A percentile compares a stretch with the other conserved stretches of the same genome.
These are phyloP conservation scores for Chimonanthus praecox DNA, from an alignment of 164 flowering plant genomes.

Conservation along the genomic window DNA sequence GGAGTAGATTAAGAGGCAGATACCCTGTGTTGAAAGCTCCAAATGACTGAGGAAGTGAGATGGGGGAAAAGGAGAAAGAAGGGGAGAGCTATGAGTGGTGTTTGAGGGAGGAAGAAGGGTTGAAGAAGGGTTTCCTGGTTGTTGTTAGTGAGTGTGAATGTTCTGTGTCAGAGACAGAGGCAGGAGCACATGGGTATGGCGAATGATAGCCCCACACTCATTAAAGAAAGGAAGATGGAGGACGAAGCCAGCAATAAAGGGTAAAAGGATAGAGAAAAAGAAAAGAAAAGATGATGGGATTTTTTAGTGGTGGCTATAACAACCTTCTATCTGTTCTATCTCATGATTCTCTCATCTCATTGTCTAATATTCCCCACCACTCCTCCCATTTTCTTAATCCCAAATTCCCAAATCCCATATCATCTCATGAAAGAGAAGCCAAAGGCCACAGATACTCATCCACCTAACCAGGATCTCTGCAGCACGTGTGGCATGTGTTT, in stretches of 20 bases:
- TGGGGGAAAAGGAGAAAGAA: too few relatives aligned
- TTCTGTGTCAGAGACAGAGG: not conserved
- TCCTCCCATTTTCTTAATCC: too few relatives aligned
- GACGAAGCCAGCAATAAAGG: not conserved
- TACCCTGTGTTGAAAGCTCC: too few relatives aligned
- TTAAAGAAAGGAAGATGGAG: not conserved
- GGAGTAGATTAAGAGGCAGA: too few relatives aligned
- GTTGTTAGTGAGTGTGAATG: not conserved
- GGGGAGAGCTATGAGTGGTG: not conserved
- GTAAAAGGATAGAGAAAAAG: not conserved
- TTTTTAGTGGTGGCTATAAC: not conserved
- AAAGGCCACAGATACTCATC: too few relatives aligned
- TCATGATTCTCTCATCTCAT: not conserved
- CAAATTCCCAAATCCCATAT: too few relatives aligned
- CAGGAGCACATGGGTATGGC: conserved; percentile 3
- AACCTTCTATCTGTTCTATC: not conserved
- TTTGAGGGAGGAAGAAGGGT: not conserved
- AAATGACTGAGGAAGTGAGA: not conserved
- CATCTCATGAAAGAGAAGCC: too few relatives aligned
- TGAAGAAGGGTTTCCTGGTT: not conserved
- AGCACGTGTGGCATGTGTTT: too few relatives aligned
- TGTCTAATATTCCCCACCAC: not conserved
- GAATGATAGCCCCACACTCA: not conserved
- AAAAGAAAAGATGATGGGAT: not conserved
- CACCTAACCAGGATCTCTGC: too few relatives aligned